Evolutionary conservation across 139 green algal genomes (phyloP).

Genomic region (Penium margaritaceum): DNA sequence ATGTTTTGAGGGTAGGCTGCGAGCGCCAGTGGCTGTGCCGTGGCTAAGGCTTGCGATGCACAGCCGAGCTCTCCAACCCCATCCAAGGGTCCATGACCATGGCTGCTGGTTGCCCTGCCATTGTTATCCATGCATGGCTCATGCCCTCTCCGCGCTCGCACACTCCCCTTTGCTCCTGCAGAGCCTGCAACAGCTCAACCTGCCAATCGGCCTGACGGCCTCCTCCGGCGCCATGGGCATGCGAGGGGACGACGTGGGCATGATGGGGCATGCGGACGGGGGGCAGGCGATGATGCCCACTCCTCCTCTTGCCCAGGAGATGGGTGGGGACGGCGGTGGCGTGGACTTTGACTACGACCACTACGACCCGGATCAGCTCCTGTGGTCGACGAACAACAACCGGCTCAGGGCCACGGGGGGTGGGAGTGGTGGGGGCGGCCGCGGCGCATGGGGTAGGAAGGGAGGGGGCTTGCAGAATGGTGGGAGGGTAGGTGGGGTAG

Average conservation of each 20-base stretch:
- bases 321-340: too few species aligned
- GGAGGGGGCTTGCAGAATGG: not conserved
- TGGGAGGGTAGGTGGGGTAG: too few species aligned
- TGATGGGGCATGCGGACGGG: too few species aligned
- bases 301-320: too few species aligned
- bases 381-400: conserved; percentile 11
- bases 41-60: not conserved
- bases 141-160: not conserved
- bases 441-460: not conserved
- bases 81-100: not conserved
- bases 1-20: too few species aligned
- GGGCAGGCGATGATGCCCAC: too few species aligned
- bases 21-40: too few species aligned
- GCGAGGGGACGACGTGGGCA: too few species aligned
- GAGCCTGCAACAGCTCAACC: conserved; percentile 20
- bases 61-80: not conserved
- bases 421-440: not conserved
- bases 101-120: not conserved
- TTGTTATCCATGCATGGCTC: not conserved
- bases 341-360: too few species aligned
- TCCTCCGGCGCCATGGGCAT: too few species aligned
- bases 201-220: too few species aligned
- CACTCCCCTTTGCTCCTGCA: not conserved
- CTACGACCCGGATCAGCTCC: conserved; percentile 32
- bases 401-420: conserved; percentile 1